phyloP scores from a whole-genome alignment of 441 rosid genomes.

The Iberis amara region DNA sequence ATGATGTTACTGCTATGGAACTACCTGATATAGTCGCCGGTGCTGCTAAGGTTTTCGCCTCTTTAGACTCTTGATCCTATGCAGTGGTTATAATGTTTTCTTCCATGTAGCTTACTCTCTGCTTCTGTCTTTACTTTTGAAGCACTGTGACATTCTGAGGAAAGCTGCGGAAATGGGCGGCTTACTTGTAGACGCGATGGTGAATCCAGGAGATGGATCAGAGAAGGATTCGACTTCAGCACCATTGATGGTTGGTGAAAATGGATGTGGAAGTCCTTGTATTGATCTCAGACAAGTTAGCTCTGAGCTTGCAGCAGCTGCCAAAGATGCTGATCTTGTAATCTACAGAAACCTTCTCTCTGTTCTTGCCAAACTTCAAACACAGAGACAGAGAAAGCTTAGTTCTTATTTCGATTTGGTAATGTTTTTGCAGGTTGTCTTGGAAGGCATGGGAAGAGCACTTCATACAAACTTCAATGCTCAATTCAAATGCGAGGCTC shows the following conservation, averaged over 20 bases:
- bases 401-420: constrained; percentile 20
- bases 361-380: no score
- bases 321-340: constrained; percentile 96
- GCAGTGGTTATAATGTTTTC: neutral
- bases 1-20: constrained; percentile 97
- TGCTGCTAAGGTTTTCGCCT: constrained; percentile 80
- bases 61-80: neutral
- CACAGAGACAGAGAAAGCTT: neutral
- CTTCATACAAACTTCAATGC: constrained; percentile 91
- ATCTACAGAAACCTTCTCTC: constrained; percentile 24
- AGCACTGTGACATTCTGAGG: constrained; percentile 94
- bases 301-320: constrained; percentile 96
- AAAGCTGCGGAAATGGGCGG: constrained; percentile 97
- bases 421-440: constrained; percentile 53
- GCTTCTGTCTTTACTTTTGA: constrained; percentile 22
- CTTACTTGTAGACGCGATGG: constrained; percentile 91
- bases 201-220: constrained; percentile 47
- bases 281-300: constrained; percentile 96
- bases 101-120: constrained; percentile 13
- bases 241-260: constrained; percentile 96
- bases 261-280: constrained; percentile 99
- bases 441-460: constrained; percentile 99
- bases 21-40: constrained; percentile 94
- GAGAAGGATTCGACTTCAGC: constrained; percentile 62
- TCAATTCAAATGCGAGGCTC: constrained; percentile 73